phyloP scores from a whole-genome alignment of 2,329 filamentous ascomycete species.

The Lecanicillium sp. region DNA sequence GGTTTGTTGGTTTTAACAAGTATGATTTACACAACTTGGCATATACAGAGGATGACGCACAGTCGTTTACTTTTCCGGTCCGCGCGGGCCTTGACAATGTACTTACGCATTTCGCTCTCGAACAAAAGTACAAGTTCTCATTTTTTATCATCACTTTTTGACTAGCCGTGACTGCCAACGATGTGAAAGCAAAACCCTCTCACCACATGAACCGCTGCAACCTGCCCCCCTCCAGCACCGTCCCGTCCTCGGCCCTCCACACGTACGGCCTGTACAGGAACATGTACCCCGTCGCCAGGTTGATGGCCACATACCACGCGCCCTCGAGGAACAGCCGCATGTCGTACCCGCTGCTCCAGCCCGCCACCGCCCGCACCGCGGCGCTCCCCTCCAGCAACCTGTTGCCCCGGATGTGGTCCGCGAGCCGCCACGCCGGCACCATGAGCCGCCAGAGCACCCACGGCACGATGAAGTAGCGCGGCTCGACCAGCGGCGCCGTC shows the following conservation, averaged over 20 bases:
- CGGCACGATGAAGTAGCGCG: conserved; percentile 90
- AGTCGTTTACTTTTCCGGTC: neutral
- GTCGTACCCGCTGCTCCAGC: conserved; percentile 27
- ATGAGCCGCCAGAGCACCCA: conserved; percentile 91
- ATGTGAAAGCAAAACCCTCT: neutral
- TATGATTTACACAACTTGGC: neutral
- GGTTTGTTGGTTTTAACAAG: neutral
- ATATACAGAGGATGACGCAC: conserved; percentile 5
- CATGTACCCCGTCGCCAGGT: conserved; percentile 60
- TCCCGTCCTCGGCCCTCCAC: conserved; percentile 53
- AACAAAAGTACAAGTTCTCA: no score
- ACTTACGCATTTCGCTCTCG: no score
- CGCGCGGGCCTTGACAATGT: no score
- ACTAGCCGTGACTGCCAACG: no score
- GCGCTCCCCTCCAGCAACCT: conserved; percentile 2
- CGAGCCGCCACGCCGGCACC: conserved; percentile 48
- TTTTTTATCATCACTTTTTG: no score
- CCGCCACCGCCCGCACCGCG: neutral
- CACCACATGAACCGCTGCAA: conserved; percentile 82
- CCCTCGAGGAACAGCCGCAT: conserved; percentile 56
- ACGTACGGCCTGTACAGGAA: conserved; percentile 64
- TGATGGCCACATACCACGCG: conserved; percentile 61
- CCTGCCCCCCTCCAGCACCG: conserved; percentile 46
- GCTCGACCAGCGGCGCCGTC: conserved; percentile 88
- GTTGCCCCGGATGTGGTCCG: neutral